Conservation (phyloP, 2,329 filamentous ascomycete genomes). For the Fusarium sp. region DNA sequence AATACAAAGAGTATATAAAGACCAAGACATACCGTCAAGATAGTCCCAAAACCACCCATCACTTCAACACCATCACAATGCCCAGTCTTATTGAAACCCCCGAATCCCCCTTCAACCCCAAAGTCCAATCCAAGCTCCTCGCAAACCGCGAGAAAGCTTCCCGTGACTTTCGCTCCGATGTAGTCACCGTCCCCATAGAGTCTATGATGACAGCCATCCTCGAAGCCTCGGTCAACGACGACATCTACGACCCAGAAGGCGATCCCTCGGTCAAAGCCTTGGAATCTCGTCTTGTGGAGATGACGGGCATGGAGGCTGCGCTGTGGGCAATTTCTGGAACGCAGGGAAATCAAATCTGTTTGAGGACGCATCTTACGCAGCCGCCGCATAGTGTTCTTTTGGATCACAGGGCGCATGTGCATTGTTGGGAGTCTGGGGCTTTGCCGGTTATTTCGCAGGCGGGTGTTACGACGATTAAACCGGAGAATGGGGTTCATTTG, state of each 20-base stretch:
- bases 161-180: constrained; percentile 46
- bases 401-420: constrained; percentile 79
- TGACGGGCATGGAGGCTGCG: constrained; percentile 46
- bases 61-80: constrained; percentile 6
- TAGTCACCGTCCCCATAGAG: constrained; percentile 43
- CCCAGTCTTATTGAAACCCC: constrained; percentile 4
- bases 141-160: constrained; percentile 30
- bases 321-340: constrained; percentile 45
- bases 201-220: constrained; percentile 46
- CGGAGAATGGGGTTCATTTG: constrained; percentile 75
- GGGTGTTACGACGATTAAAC: constrained; percentile 70
- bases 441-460: constrained; percentile 77
- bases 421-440: constrained; percentile 71
- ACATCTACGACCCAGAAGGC: constrained; percentile 44
- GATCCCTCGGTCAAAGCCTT: constrained; percentile 44
- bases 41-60: neutral
- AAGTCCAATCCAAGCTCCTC: constrained; percentile 22
- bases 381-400: constrained; percentile 45
- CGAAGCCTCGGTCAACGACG: constrained; percentile 45
- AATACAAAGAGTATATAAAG: neutral
- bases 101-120: constrained; percentile 26
- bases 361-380: constrained; percentile 45
- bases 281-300: constrained; percentile 35
- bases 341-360: constrained; percentile 45
- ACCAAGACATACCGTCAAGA: neutral